Percentiles rank a stretch among this genome's conserved stretches.
These are phyloP conservation scores for Coprinopsis sp. DNA, from an alignment of 768 basidiomycete species.

Conservation along the genomic window DNA sequence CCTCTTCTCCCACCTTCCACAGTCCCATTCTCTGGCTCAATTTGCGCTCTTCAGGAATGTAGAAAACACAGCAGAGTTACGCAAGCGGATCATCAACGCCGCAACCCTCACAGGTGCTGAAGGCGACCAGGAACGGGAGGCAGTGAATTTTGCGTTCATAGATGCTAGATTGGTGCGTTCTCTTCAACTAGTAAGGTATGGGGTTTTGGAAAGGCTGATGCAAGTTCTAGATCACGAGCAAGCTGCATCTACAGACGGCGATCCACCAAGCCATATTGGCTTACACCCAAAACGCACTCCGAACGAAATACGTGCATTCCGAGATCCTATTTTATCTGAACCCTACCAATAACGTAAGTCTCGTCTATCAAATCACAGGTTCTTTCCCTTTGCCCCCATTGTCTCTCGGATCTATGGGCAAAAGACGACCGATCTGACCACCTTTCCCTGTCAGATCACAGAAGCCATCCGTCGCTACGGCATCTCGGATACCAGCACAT, in stretches of 20 bases:
- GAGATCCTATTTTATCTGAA: conserved; percentile 87
- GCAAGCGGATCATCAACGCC: conserved; percentile 66
- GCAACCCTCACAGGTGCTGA: conserved; percentile 51
- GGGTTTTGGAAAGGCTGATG: not conserved
- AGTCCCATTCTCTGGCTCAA: conserved; percentile 40
- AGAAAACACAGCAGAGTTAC: conserved; percentile 54
- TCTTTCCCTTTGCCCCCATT: not conserved
- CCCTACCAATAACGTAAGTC: conserved; percentile 83
- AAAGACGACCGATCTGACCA: not conserved
- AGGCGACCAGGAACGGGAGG: conserved; percentile 65
- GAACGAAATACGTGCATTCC: conserved; percentile 72
- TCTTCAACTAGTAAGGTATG: not conserved
- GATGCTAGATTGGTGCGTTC: conserved; percentile 73
- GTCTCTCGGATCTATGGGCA: not conserved
- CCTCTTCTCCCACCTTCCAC: conserved; percentile 49
- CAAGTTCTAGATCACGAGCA: conserved; percentile 67
- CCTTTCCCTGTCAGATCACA: conserved; percentile 54
- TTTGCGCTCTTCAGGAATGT: conserved; percentile 66
- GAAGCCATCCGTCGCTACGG: conserved; percentile 88
- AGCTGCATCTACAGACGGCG: conserved; percentile 77
- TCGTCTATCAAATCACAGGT: too few relatives aligned
- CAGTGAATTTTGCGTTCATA: conserved; percentile 89
- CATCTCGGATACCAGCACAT: conserved; percentile 57
- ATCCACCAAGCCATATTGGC: conserved; percentile 79
- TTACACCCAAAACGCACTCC: conserved; percentile 49